Percentiles rank a stretch among this genome's conserved stretches.
Evolutionary conservation across 306 rosid species (phyloP).

Genomic region (Canavalia ensiformis): DNA sequence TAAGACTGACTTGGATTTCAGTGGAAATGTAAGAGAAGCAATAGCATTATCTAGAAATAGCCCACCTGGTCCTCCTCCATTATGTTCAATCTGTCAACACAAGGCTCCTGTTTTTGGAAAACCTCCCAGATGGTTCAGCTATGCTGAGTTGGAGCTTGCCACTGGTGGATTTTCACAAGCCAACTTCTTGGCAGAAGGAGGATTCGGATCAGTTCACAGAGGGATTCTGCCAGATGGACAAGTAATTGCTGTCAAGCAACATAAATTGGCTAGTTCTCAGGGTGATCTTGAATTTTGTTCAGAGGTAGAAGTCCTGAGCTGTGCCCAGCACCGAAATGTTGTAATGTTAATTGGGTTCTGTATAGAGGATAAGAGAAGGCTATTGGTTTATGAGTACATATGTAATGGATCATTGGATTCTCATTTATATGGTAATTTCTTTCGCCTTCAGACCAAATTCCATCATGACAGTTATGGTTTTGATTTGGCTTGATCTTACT

Average conservation of each 20-base stretch:
- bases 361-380: constrained; percentile 91
- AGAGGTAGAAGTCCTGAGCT: constrained; percentile 97
- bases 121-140: constrained; percentile 97
- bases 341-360: constrained; percentile 99
- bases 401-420: constrained; percentile 96
- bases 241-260: constrained; percentile 98
- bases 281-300: constrained; percentile 97
- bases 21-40: constrained; percentile 89
- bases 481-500: constrained; percentile 11
- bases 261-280: constrained; percentile 97
- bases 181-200: constrained; percentile 99
- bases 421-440: constrained; percentile 87
- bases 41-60: constrained; percentile 78
- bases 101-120: constrained; percentile 98
- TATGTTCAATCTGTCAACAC: constrained; percentile 97
- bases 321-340: constrained; percentile 98
- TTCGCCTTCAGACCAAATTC: constrained; percentile 23
- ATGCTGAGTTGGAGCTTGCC: constrained; percentile 91
- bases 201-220: constrained; percentile 96
- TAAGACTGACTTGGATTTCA: constrained; percentile 65
- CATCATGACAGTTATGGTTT: constrained; percentile 7
- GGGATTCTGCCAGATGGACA: constrained; percentile 93
- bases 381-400: constrained; percentile 93
- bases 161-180: constrained; percentile 93
- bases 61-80: constrained; percentile 92